Evolutionary conservation across 805 yeast genomes (phyloP).

Genomic region (Isabelozyma heimii): DNA sequence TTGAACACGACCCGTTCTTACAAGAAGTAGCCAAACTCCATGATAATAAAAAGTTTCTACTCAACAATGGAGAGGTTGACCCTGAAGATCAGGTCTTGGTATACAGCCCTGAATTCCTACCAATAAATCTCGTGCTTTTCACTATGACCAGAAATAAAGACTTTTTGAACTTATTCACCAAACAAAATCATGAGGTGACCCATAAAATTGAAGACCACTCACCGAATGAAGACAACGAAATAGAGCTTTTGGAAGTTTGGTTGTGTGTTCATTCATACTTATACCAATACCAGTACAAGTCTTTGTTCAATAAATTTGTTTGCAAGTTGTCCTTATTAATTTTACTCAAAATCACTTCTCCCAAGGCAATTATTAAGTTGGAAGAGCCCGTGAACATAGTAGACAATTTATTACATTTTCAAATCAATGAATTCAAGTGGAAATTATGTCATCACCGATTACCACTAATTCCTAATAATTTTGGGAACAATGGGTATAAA

Average conservation of each 20-base stretch:
- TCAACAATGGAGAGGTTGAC: slow-evolving; percentile 2
- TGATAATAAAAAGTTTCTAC: slow-evolving; percentile 7
- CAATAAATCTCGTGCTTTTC: slow-evolving; percentile 12
- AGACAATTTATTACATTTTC: slow-evolving; percentile 9
- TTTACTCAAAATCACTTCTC: slow-evolving; percentile 14
- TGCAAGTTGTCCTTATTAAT: slow-evolving; percentile 26
- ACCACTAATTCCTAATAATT: slow-evolving; percentile 30
- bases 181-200: slow-evolving; percentile 7
- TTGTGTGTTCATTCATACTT: slow-evolving; percentile 37
- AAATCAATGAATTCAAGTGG: slow-evolving; percentile 38
- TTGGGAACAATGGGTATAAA: slow-evolving; percentile 20
- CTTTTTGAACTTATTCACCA: slow-evolving; percentile 13
- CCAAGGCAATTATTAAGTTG: neutral
- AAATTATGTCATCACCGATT: slow-evolving; percentile 39
- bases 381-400: neutral
- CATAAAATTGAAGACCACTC: slow-evolving; percentile 12
- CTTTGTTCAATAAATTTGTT: slow-evolving; percentile 17
- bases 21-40: slow-evolving; percentile 12
- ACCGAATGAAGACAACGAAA: slow-evolving; percentile 7
- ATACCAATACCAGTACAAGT: slow-evolving; percentile 35
- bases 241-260: slow-evolving; percentile 29
- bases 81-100: slow-evolving; percentile 8
- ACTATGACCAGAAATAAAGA: slow-evolving; percentile 12
- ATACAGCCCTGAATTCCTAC: slow-evolving; percentile 13
- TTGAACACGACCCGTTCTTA: slow-evolving; percentile 13